Evolutionary conservation across 75 land plant species (phyloP), one percentile per base, ranked within the genome.

Genomic region (Picea sitchensis): DNA sequence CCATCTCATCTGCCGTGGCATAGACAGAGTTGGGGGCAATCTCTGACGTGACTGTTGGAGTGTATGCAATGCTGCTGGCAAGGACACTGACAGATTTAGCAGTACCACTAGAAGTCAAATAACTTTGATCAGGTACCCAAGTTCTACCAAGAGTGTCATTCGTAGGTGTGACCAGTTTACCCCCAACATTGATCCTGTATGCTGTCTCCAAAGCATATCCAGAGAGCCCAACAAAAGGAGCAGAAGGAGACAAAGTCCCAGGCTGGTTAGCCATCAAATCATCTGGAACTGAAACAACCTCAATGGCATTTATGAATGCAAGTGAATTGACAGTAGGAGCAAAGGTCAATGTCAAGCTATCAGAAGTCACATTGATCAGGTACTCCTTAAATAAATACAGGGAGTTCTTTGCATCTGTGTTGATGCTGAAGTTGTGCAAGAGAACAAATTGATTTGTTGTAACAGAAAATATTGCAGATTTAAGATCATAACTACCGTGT

Each of bases 241-340:
- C 21, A 15, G 59, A 34, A 5, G 63, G 13, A 2, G 83, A 80
- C 5, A 71, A 36, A 2, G 87, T 13, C 26, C 41, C 67, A 31
- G 44, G 21, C 6, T 86, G 85, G 63, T 89, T 90, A 14, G 84
- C 60, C 4, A 93, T 14, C 7, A 83, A 23, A 54, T 78, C 72
- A 75, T 86, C 82, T 0, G 99, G 99, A 14, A 90, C 79, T n/a
- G 97, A 94, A 21, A 96, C 85, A 54, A 96, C 91, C 80, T 93
- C 96, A 54, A 96, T 84, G 23, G 92, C 99, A 81, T 91, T 96
- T 26, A 96, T 81, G 86, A 92, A 96, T 5, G 97, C 90, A 65
- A 86, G 76, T 12, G 92, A 90, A 73, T 76, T 80, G 34, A 47
- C 82, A 11, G 80, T 44, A 64, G 98, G 93, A 14, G 75, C 73